Evolutionary conservation across 2,329 filamentous ascomycete genomes (phyloP).

Genomic region (Zarea fungicola): DNA sequence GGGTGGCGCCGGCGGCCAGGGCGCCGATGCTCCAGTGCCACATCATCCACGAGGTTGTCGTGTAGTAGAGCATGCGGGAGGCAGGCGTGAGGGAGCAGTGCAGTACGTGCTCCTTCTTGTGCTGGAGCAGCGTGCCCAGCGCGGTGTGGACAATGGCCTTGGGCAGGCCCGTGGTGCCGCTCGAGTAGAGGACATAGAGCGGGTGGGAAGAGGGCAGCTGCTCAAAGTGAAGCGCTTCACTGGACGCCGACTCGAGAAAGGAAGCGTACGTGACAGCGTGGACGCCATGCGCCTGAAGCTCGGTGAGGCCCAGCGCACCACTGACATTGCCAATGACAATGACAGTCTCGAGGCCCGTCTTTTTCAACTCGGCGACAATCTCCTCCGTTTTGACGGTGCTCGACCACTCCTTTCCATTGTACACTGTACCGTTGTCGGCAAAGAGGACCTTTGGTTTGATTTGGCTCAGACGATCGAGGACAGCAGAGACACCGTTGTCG

Average conservation of each 20-base stretch:
- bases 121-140: conserved; percentile 84
- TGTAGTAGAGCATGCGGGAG: conserved; percentile 86
- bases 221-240: conserved; percentile 57
- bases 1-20: conserved; percentile 73
- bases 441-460: conserved; percentile 80
- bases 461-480: conserved; percentile 80
- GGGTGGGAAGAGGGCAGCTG: conserved; percentile 81
- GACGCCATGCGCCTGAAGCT: conserved; percentile 35
- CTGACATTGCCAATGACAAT: conserved; percentile 68
- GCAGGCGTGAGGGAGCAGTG: conserved; percentile 73
- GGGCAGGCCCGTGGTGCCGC: conserved; percentile 78
- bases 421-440: conserved; percentile 80
- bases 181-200: conserved; percentile 90
- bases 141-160: conserved; percentile 95
- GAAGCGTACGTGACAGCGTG: conserved; percentile 38
- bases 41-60: conserved; percentile 98
- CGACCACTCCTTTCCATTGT: conserved; percentile 88
- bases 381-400: conserved; percentile 73
- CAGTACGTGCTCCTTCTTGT: conserved; percentile 92
- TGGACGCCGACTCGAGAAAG: conserved; percentile 38
- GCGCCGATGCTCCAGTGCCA: conserved; percentile 95
- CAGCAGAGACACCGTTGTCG: conserved; percentile 86
- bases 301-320: conserved; percentile 37
- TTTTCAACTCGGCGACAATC: conserved; percentile 60
- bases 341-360: conserved; percentile 59